A percentile compares a stretch with the other conserved stretches of the same genome.
Evolutionary conservation across 2,329 filamentous ascomycete genomes (phyloP).

Genomic region (Aspergillus hortae): DNA sequence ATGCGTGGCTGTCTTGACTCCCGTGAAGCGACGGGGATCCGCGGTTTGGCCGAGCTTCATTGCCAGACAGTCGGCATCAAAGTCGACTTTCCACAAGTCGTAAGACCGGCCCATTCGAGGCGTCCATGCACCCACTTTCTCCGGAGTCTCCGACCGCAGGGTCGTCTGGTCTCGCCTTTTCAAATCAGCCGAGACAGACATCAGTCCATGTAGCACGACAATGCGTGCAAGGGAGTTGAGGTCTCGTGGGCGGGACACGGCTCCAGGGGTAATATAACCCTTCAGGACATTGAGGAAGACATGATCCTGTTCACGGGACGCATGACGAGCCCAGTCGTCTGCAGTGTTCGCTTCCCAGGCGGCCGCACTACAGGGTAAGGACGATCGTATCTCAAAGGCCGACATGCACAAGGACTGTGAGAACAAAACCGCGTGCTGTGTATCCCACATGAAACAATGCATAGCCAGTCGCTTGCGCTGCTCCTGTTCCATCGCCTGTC

Average conservation of each 20-base stretch:
- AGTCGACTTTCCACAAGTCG: slow-evolving; percentile 57
- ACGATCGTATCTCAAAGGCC: slow-evolving; percentile 58
- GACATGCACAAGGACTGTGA: slow-evolving; percentile 67
- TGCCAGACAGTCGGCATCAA: slow-evolving; percentile 49
- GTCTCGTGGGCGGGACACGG: slow-evolving; percentile 33
- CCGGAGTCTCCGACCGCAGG: slow-evolving; percentile 44
- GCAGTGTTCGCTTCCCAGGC: slow-evolving; percentile 58
- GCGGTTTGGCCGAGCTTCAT: slow-evolving; percentile 32
- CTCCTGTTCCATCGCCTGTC: slow-evolving; percentile 53
- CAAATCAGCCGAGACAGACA: slow-evolving; percentile 63
- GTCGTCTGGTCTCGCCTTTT: slow-evolving; percentile 60
- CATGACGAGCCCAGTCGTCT: slow-evolving; percentile 47
- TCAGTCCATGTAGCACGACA: slow-evolving; percentile 58
- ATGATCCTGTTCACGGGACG: slow-evolving; percentile 34
- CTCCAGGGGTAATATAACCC: slow-evolving; percentile 50
- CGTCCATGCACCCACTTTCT: slow-evolving; percentile 48
- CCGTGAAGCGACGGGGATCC: slow-evolving; percentile 40
- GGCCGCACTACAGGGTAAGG: slow-evolving; percentile 53
- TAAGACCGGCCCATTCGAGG: slow-evolving; percentile 52
- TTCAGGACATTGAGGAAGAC: slow-evolving; percentile 54
- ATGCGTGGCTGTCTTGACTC: slow-evolving; percentile 50
- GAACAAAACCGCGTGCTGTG: slow-evolving; percentile 61
- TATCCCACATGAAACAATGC: slow-evolving; percentile 65
- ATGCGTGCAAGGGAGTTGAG: slow-evolving; percentile 54
- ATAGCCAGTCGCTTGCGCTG: slow-evolving; percentile 59